Base-by-base conservation (phyloP, 2,329 filamentous ascomycete species). In the Leptographium procerum region DNA sequence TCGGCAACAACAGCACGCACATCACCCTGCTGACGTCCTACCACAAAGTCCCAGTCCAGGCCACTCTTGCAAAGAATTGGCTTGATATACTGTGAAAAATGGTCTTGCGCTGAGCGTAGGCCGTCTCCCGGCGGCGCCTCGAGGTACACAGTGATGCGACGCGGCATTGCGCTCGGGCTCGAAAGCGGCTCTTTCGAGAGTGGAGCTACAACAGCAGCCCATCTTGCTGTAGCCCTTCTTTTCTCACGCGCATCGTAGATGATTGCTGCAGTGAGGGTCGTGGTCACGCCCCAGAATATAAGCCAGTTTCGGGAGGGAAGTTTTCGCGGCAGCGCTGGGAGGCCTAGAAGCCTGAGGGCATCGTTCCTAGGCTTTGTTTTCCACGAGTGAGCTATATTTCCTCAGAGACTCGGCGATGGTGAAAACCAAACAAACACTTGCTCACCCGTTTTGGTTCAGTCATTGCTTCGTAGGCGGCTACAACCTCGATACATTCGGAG, bases 231-330 rank as follows among this genome's bases (percentile, higher is more conserved):
- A 57, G 86, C 85, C 62, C 85, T 85, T 66, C 86, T 88, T 77
- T 92, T 96, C 74, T 97, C 87, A 61, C 89, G 86, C 68, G 89
- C 89, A 73, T 99, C 94, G 77, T 99, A 96, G 69, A 94, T 81
- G 58, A 97, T 80, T 56, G 90, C 88, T 19, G 83, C 84, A 7
- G 89, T 84, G 69, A 96, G 87, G 52, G 88, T 83, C 57, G 86
- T 86, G 13, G 87, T 86, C 58, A 97, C 71, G 52, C 87, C 79
- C 72, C 91, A 84, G 75, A 99, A 99, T 67, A 99, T 96, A 74
- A 94, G 84, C 94, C 94, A 99, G 71, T 97, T 97, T 61, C 94
- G 88, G 22, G 92, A 97, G 9, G 94, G 94, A 22, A 99, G 83
- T 72, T 85, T 90, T 65, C 85, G 81, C 60, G 88, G 87, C 61